These are phyloP conservation scores for Trichoderma sp. DNA, from an alignment of 2,329 filamentous ascomycete species.

Conservation along the genomic window DNA sequence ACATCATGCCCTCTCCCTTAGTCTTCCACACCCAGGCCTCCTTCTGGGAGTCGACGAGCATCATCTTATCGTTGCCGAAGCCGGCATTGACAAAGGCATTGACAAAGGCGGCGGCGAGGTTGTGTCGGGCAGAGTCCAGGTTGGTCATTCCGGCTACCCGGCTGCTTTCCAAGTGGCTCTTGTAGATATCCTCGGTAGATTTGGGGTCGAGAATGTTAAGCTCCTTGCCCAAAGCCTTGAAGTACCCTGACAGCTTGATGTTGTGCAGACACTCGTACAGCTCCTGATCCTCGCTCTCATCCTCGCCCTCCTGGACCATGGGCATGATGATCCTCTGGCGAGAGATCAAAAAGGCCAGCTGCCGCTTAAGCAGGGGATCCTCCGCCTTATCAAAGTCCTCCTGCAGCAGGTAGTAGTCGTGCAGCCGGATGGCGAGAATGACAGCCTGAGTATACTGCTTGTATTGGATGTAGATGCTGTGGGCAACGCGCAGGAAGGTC, in stretches of 20 bases:
- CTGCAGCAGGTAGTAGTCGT: constrained; percentile 81
- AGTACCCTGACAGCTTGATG: constrained; percentile 83
- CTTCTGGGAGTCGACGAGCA: constrained; percentile 87
- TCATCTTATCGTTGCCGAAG: constrained; percentile 95
- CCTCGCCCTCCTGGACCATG: constrained; percentile 59
- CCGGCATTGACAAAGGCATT: constrained; percentile 97
- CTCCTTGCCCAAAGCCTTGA: constrained; percentile 92
- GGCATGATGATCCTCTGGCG: constrained; percentile 87
- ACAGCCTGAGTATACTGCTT: constrained; percentile 93
- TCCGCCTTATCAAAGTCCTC: constrained; percentile 77
- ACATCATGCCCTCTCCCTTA: constrained; percentile 97
- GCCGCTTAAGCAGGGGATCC: constrained; percentile 83
- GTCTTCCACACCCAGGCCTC: constrained; percentile 99
- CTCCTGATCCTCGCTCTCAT: constrained; percentile 70
- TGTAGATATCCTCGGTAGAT: constrained; percentile 98
- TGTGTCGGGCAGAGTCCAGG: constrained; percentile 92
- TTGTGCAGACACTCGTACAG: constrained; percentile 85
- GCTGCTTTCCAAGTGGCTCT: constrained; percentile 95
- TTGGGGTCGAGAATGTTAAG: constrained; percentile 96
- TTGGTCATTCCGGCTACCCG: constrained; percentile 92
- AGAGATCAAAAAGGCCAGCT: constrained; percentile 90
- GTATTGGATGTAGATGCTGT: constrained; percentile 91
- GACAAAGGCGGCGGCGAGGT: constrained; percentile 92
- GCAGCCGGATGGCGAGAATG: constrained; percentile 88
- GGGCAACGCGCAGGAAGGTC: constrained; percentile 87